phyloP scores from a whole-genome alignment of 441 rosid genomes.

The Metrosideros polymorpha region DNA sequence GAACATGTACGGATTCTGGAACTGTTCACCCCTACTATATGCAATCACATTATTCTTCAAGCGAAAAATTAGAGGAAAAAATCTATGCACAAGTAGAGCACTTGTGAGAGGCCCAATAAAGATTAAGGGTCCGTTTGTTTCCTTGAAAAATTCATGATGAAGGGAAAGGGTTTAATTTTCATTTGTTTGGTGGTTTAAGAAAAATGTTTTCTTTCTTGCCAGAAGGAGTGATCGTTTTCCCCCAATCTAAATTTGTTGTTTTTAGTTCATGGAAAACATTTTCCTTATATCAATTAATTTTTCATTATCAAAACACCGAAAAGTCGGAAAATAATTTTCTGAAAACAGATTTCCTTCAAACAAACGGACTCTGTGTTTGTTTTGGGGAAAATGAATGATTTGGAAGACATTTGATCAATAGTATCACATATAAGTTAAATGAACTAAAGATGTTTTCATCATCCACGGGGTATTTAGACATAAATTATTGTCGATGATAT shows the following conservation, averaged over 20 bases:
- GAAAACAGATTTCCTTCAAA: too few relatives aligned
- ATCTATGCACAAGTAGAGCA: not conserved
- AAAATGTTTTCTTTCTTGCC: not conserved
- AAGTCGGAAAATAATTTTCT: not conserved
- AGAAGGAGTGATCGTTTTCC: not conserved
- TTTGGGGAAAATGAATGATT: fast-evolving
- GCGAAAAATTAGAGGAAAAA: not conserved
- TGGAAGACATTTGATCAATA: not conserved
- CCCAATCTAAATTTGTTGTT: not conserved
- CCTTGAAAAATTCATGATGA: not conserved
- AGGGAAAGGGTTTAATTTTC: not conserved
- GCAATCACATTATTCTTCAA: not conserved
- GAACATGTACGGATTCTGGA: too few relatives aligned
- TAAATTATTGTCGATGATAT: fast-evolving
- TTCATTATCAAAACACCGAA: fast-evolving
- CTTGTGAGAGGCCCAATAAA: not conserved
- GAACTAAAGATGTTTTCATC: fast-evolving
- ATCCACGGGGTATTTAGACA: not conserved
- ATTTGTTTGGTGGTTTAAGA: not conserved
- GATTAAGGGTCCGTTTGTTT: not conserved
- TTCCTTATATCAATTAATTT: not conserved
- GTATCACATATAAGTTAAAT: not conserved
- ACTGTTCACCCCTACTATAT: too few relatives aligned
- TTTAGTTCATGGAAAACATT: too few relatives aligned
- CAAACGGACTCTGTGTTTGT: not conserved